phyloP scores from a whole-genome alignment of 139 green algal genomes.

The Coccomyxa sp. region DNA sequence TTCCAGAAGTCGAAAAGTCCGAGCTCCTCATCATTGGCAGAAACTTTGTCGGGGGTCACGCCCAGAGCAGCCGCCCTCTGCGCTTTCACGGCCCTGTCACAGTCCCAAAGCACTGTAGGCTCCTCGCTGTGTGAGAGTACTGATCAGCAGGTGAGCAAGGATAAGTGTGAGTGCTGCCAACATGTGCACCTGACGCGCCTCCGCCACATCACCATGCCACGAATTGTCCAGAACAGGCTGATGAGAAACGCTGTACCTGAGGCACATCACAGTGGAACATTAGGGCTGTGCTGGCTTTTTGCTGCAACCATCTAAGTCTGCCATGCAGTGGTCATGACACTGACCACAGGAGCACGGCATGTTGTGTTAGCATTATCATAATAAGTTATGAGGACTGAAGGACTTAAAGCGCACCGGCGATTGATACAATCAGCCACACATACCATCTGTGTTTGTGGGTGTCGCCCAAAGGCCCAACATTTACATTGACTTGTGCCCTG shows the following conservation, averaged over 20 bases:
- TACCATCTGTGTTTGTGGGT: not conserved
- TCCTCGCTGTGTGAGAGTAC: too few species aligned
- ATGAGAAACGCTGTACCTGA: not conserved
- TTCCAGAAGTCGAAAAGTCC: too few species aligned
- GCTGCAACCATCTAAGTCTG: not conserved
- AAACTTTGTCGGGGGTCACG: too few species aligned
- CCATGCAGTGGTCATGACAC: not conserved
- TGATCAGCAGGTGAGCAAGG: not conserved
- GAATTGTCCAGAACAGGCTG: not conserved
- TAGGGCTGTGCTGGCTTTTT: not conserved
- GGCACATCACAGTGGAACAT: not conserved
- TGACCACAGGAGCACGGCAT: not conserved
- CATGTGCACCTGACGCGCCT: not conserved
- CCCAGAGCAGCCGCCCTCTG: too few species aligned
- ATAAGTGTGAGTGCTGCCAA: not conserved
- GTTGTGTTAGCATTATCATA: not conserved
- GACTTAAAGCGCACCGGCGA: not conserved
- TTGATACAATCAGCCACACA: not conserved
- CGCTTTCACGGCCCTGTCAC: not conserved
- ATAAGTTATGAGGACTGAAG: not conserved
- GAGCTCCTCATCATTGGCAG: too few species aligned
- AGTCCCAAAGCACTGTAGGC: not conserved
- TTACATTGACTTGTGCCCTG: not conserved
- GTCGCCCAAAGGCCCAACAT: not conserved
- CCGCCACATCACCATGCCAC: not conserved